Conservation (phyloP, 495 filamentous ascomycete genomes). For the Aspergillus wentii region DNA sequence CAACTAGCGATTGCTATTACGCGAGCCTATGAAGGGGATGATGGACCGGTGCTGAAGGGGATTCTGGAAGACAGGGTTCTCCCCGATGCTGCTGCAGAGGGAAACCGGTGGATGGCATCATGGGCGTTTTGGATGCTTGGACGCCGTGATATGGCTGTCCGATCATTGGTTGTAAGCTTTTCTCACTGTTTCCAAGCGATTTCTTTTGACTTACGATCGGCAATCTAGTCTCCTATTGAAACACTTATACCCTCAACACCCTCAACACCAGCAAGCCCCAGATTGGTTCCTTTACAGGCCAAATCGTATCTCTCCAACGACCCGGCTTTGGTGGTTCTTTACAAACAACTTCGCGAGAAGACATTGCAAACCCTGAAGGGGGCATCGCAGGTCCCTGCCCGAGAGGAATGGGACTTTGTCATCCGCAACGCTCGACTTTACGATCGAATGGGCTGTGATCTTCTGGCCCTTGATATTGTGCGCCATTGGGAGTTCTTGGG, state of each 20-base stretch:
- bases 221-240: constrained; percentile 65
- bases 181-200: background rate
- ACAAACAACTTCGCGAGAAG: constrained; percentile 79
- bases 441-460: constrained; percentile 90
- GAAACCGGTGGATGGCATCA: constrained; percentile 89
- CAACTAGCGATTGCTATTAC: constrained; percentile 90
- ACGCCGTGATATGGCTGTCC: constrained; percentile 76
- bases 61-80: constrained; percentile 79
- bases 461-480: constrained; percentile 80
- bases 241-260: constrained; percentile 50
- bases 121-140: constrained; percentile 97
- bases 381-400: constrained; percentile 72
- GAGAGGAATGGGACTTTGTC: constrained; percentile 84
- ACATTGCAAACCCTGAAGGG: constrained; percentile 82
- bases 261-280: constrained; percentile 43
- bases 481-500: constrained; percentile 83
- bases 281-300: constrained; percentile 51
- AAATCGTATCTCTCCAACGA: constrained; percentile 85
- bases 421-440: constrained; percentile 85
- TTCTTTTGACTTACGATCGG: constrained; percentile 5
- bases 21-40: constrained; percentile 84
- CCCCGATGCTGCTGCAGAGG: constrained; percentile 68
- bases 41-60: constrained; percentile 65
- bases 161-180: constrained; percentile 60
- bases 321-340: constrained; percentile 80